Evolutionary conservation across 306 rosid species (phyloP).

Genomic region (Sicyos baderoa): DNA sequence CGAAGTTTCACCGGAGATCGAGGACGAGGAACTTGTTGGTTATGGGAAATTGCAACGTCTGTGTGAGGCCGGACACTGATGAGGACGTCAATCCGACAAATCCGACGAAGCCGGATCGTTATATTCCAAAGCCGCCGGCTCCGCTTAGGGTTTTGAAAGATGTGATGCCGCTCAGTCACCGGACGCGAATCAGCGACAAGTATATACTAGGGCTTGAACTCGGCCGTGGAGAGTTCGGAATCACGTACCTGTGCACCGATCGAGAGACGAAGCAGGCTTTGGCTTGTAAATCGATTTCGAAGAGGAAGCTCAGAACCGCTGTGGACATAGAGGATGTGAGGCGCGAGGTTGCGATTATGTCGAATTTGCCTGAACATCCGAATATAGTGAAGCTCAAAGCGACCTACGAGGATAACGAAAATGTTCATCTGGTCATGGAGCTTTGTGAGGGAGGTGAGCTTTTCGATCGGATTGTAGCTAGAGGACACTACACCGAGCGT

Average conservation of each 20-base stretch:
- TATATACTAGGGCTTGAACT: constrained; percentile 81
- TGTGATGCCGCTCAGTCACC: constrained; percentile 56
- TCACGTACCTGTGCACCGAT: constrained; percentile 88
- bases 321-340: constrained; percentile 20
- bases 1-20: background rate
- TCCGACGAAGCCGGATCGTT: constrained; percentile 33
- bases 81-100: constrained; percentile 30
- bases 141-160: constrained; percentile 87
- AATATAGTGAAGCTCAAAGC: constrained; percentile 26
- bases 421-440: constrained; percentile 24
- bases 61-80: constrained; percentile 39
- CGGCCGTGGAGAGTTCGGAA: constrained; percentile 97
- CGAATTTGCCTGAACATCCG: constrained; percentile 25
- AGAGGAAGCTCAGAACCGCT: constrained; percentile 74
- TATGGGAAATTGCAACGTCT: constrained; percentile 85
- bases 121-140: constrained; percentile 38
- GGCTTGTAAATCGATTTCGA: constrained; percentile 93
- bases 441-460: constrained; percentile 27
- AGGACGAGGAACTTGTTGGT: background rate
- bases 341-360: constrained; percentile 25
- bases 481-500: constrained; percentile 25
- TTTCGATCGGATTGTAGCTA: constrained; percentile 26
- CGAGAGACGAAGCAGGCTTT: constrained; percentile 67
- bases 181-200: constrained; percentile 70
- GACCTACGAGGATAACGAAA: constrained; percentile 24